Conservation (phyloP, 208 protist species). For the Leishmania tropica region DNA sequence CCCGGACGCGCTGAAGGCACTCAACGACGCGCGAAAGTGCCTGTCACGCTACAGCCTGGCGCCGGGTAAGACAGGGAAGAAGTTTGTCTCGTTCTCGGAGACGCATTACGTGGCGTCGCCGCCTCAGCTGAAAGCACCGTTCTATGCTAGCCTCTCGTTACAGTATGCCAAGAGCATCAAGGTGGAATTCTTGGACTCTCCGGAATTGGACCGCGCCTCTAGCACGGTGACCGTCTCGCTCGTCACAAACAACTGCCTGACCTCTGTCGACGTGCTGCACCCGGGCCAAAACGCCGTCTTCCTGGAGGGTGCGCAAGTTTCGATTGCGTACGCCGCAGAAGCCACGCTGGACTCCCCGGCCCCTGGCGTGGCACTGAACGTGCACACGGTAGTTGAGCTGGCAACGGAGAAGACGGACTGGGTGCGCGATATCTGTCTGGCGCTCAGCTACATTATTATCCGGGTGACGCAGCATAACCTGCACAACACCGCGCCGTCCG, state of each 20-base stretch:
- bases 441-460: slow-evolving; percentile 68
- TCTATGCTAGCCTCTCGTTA: slow-evolving; percentile 49
- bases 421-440: slow-evolving; percentile 71
- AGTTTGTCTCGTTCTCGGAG: slow-evolving; percentile 49
- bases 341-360: slow-evolving; percentile 17
- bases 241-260: slow-evolving; percentile 32
- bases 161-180: slow-evolving; percentile 66
- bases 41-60: slow-evolving; percentile 38
- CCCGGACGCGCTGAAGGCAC: slow-evolving; percentile 53
- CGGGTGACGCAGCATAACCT: slow-evolving; percentile 39
- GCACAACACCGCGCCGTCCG: slow-evolving; percentile 27
- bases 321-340: slow-evolving; percentile 23
- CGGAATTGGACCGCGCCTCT: slow-evolving; percentile 13
- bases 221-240: slow-evolving; percentile 28
- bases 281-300: slow-evolving; percentile 19
- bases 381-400: slow-evolving; percentile 52
- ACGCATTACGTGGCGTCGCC: slow-evolving; percentile 62
- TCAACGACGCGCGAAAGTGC: slow-evolving; percentile 64
- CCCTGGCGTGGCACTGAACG: slow-evolving; percentile 22
- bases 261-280: slow-evolving; percentile 22
- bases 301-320: slow-evolving; percentile 24
- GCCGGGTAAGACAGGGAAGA: slow-evolving; percentile 13
- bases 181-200: slow-evolving; percentile 32
- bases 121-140: slow-evolving; percentile 35
- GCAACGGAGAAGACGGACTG: slow-evolving; percentile 62